Conservation (phyloP, 345 rosid genomes). For the Salix caprea region DNA sequence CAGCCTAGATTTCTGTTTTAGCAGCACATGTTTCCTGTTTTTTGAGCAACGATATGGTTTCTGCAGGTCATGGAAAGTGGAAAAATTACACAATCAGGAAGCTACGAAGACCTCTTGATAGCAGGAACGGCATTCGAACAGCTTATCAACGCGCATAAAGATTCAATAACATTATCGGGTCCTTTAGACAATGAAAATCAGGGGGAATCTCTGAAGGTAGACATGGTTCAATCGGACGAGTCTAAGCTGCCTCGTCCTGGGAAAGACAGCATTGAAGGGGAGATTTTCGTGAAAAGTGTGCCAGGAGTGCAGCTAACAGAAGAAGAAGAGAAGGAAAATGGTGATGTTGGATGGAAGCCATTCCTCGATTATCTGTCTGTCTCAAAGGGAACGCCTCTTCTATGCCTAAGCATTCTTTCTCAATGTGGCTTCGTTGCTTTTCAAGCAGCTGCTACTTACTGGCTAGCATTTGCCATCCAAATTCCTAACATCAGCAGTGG, state of each 20-base stretch:
- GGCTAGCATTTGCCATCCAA: constrained; percentile 34
- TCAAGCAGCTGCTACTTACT: constrained; percentile 30
- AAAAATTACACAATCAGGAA: constrained; percentile 29
- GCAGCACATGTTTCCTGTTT: background rate
- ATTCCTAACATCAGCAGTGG: constrained; percentile 9
- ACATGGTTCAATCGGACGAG: background rate
- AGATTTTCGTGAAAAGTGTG: constrained; percentile 1
- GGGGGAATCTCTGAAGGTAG: background rate
- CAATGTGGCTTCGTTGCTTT: constrained; percentile 19
- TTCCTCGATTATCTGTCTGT: constrained; percentile 26
- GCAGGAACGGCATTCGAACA: constrained; percentile 29
- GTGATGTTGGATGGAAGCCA: constrained; percentile 28
- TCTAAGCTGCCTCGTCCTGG: background rate
- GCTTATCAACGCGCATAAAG: constrained; percentile 36
- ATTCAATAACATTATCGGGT: constrained; percentile 18
- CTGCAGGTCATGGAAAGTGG: constrained; percentile 39
- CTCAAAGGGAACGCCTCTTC: constrained; percentile 18
- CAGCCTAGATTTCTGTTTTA: background rate
- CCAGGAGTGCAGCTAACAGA: constrained; percentile 27
- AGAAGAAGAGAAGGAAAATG: constrained; percentile 40
- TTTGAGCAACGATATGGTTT: background rate
- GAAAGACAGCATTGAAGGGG: constrained; percentile 2
- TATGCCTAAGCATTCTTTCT: constrained; percentile 4
- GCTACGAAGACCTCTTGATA: constrained; percentile 24
- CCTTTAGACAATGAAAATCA: constrained; percentile 1